phyloP scores from a whole-genome alignment of 306 rosid species.

The Arachis hypogaea region DNA sequence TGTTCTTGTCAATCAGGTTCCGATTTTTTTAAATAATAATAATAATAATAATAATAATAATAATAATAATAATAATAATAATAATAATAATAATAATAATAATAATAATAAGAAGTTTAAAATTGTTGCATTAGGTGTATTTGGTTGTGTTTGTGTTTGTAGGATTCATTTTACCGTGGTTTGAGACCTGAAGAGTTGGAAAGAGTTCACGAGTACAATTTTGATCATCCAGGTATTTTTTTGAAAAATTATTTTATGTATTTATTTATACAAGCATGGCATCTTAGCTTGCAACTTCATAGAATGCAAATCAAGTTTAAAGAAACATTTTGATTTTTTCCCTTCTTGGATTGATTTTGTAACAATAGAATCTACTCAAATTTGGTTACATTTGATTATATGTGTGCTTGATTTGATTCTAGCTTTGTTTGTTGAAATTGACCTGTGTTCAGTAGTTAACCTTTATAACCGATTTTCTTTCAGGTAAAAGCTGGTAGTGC shows the following conservation, averaged over 20 bases:
- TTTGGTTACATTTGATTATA: too few species aligned
- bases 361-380: background rate
- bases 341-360: background rate
- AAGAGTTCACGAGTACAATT: slow-evolving; percentile 86
- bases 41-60: too few species aligned
- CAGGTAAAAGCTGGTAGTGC: background rate
- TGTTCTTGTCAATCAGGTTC: slow-evolving; percentile 91
- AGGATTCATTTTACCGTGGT: slow-evolving; percentile 99
- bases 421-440: background rate
- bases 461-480: background rate
- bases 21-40: background rate
- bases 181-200: slow-evolving; percentile 79
- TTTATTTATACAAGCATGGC: background rate
- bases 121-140: background rate
- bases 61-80: too few species aligned
- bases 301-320: background rate
- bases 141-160: background rate
- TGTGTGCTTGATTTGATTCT: background rate
- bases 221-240: slow-evolving; percentile 88
- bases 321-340: too few species aligned
- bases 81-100: too few species aligned
- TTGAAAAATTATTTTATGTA: background rate
- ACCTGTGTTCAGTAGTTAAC: background rate
- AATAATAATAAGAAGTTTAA: background rate
- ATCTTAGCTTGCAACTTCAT: background rate